Evolutionary conservation across 345 rosid genomes (phyloP).

Genomic region (Xanthoceras sorbifolium): DNA sequence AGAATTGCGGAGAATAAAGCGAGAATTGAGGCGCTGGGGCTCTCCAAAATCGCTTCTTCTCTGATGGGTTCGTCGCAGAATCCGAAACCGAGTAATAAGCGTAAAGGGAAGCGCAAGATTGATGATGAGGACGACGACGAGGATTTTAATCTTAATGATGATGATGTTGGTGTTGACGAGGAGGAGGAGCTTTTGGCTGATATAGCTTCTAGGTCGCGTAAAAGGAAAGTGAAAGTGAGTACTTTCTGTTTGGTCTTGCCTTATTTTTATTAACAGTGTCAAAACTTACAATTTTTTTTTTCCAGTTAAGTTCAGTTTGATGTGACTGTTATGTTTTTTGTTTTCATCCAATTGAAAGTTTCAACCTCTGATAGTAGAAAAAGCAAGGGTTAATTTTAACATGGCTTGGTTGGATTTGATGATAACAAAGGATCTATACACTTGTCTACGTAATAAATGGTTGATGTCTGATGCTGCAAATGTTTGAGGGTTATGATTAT

Average conservation of each 20-base stretch:
- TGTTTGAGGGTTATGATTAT: background rate
- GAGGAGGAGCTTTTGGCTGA: conserved; percentile 36
- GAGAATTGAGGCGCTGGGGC: conserved; percentile 80
- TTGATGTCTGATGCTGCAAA: background rate
- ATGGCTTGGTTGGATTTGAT: background rate
- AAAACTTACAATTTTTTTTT: background rate
- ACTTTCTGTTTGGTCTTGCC: background rate
- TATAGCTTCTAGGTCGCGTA: conserved; percentile 33
- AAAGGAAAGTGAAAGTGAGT: conserved; percentile 31
- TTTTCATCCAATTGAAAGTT: no score
- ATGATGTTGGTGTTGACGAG: conserved; percentile 20
- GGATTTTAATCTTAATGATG: conserved; percentile 57
- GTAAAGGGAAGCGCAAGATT: conserved; percentile 50
- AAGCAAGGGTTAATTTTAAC: background rate
- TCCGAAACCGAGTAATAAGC: conserved; percentile 11
- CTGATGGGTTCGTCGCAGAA: conserved; percentile 39
- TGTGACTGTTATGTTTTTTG: background rate
- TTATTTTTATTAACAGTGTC: background rate
- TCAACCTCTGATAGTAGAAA: no score
- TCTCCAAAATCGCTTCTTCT: conserved; percentile 55
- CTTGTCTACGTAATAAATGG: background rate
- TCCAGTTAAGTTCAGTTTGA: background rate
- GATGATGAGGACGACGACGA: conserved; percentile 68
- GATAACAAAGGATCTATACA: background rate
- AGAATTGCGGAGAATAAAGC: conserved; percentile 84